These are phyloP conservation scores for Dorcoceras hygrometricum DNA, from an alignment of 257 asterid species.

Conservation along the genomic window DNA sequence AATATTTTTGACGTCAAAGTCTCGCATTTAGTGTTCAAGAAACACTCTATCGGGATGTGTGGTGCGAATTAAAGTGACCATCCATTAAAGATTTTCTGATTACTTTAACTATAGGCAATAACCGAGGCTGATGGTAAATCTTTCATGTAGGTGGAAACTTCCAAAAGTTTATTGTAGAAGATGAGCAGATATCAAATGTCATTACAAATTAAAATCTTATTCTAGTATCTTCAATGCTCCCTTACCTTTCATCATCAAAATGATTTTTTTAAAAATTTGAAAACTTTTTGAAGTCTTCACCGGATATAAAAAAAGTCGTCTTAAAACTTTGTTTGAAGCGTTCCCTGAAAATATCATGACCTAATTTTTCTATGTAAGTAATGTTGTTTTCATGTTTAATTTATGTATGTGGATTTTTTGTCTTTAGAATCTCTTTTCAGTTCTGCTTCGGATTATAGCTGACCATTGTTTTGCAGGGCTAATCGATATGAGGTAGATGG, in stretches of 20 bases:
- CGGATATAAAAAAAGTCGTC: neutral
- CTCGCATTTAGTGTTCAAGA: neutral
- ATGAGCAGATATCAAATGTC: neutral
- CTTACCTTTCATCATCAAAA: neutral
- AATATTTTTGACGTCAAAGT: neutral
- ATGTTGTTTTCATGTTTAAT: neutral
- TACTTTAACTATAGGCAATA: neutral
- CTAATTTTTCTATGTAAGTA: slow-evolving; percentile 8
- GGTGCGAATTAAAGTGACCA: neutral
- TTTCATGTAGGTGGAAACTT: slow-evolving; percentile 3
- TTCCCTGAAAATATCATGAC: neutral
- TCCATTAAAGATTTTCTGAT: neutral
- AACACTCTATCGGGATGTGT: neutral
- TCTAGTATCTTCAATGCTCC: slow-evolving; percentile 4
- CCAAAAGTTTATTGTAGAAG: neutral
- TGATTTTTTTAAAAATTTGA: neutral
- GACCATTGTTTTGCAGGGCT: slow-evolving; percentile 52
- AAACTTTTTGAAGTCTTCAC: too few species aligned
- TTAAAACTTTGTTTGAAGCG: neutral
- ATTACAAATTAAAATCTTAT: neutral
- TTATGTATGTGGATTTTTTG: neutral
- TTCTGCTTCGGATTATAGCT: slow-evolving; percentile 27
- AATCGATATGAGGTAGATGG: slow-evolving; percentile 98
- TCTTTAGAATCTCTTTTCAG: slow-evolving; percentile 8
- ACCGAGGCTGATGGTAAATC: neutral